Evolutionary conservation across 495 filamentous ascomycete genomes (phyloP).

Genomic region (Tirmania nivea): DNA sequence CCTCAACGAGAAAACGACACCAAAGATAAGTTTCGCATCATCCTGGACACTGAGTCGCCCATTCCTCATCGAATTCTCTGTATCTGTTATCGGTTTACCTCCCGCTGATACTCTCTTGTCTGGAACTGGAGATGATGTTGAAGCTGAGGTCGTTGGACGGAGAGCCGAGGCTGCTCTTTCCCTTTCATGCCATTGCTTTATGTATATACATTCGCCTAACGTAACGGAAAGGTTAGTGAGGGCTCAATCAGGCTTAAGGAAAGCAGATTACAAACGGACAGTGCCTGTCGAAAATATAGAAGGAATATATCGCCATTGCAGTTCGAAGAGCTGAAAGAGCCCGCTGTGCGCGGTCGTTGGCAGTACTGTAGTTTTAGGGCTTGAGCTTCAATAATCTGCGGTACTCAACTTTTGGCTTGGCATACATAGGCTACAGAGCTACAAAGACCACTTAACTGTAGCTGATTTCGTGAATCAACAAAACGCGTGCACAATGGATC

Average conservation of each 20-base stretch:
- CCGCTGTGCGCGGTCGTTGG: too few species aligned
- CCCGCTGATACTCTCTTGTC: conserved; percentile 18
- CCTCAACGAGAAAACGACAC: conserved; percentile 80
- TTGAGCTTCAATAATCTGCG: too few species aligned
- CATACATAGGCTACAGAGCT: too few species aligned
- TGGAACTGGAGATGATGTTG: conserved; percentile 17
- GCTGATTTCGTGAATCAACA: too few species aligned
- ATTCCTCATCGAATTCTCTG: conserved; percentile 4
- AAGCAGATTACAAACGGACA: conserved; percentile 32
- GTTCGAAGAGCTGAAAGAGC: not conserved
- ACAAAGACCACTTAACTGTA: too few species aligned
- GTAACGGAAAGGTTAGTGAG: conserved; percentile 3
- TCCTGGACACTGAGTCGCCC: conserved; percentile 45
- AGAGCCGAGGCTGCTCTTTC: conserved; percentile 3
- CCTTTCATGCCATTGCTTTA: conserved; percentile 41
- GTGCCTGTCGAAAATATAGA: conserved; percentile 97
- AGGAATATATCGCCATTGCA: conserved; percentile 80
- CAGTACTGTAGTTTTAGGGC: too few species aligned
- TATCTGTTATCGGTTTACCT: not conserved
- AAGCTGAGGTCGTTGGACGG: conserved; percentile 15
- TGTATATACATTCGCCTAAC: conserved; percentile 95
- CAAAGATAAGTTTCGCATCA: conserved; percentile 93
- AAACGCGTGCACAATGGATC: too few species aligned
- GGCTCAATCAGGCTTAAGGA: not conserved
- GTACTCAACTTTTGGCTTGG: too few species aligned